phyloP scores from a whole-genome alignment of 192 early-diverging fungal genomes.

The Gorgonomyces haynaldii region DNA sequence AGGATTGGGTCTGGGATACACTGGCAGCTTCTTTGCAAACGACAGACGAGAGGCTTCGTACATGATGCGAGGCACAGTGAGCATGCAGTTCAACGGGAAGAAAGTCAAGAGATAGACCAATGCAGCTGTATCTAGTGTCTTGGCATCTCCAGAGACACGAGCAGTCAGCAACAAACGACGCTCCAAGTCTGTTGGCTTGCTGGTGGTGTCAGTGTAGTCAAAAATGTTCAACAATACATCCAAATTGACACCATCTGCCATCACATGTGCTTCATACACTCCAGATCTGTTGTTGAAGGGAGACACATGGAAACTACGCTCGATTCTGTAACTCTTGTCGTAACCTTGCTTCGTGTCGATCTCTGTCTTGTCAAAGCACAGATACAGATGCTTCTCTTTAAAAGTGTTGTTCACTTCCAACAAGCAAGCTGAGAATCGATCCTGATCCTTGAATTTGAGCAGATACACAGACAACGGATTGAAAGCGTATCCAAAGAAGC shows the following conservation, averaged over 20 bases:
- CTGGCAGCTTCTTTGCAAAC: slow-evolving; percentile 25
- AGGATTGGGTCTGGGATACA: slow-evolving; percentile 40
- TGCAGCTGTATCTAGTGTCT: slow-evolving; percentile 8
- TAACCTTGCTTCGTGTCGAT: slow-evolving; percentile 10
- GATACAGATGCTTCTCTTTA: slow-evolving; percentile 42
- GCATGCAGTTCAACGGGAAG: slow-evolving; percentile 35
- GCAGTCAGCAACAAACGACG: slow-evolving; percentile 14
- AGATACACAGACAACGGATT: slow-evolving; percentile 39
- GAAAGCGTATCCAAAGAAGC: slow-evolving; percentile 36
- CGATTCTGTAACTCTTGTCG: slow-evolving; percentile 13
- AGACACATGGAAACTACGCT: slow-evolving; percentile 30
- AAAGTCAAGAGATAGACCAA: slow-evolving; percentile 14
- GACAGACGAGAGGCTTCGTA: slow-evolving; percentile 33
- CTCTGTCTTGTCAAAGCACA: slow-evolving; percentile 20
- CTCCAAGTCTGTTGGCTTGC: slow-evolving; percentile 2
- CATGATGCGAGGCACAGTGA: slow-evolving; percentile 46
- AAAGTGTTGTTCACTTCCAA: slow-evolving; percentile 54
- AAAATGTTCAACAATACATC: slow-evolving; percentile 24
- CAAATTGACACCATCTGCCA: slow-evolving; percentile 2
- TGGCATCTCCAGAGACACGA: slow-evolving; percentile 10
- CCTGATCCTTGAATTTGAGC: background rate
- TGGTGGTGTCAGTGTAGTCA: slow-evolving; percentile 12
- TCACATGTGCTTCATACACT: slow-evolving; percentile 25
- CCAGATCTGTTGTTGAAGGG: slow-evolving; percentile 41
- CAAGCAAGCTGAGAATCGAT: slow-evolving; percentile 18